Percentiles rank a stretch among this genome's conserved stretches.
phyloP scores from a whole-genome alignment of 2,329 filamentous ascomycete species.

The Pseudopithomyces chartarum region DNA sequence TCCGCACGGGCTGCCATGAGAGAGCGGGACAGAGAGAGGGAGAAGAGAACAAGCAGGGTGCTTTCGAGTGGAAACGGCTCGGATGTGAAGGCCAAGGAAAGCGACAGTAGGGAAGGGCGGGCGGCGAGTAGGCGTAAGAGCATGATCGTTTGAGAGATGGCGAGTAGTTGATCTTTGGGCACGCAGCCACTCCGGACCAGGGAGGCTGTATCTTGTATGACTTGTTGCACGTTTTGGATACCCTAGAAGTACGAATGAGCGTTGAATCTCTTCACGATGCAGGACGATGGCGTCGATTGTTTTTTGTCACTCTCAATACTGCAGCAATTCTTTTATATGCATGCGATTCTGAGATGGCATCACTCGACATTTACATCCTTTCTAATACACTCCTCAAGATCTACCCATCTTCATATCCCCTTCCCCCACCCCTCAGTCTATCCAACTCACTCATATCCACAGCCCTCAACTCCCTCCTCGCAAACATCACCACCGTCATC shows the following conservation, averaged over 20 bases:
- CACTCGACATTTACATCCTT: background rate
- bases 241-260: background rate
- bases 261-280: background rate
- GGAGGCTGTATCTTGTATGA: background rate
- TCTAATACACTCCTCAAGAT: background rate
- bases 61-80: slow-evolving; percentile 16
- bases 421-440: slow-evolving; percentile 69
- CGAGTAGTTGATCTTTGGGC: background rate
- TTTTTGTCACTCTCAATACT: slow-evolving; percentile 12
- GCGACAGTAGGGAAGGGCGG: slow-evolving; percentile 37
- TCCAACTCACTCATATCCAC: slow-evolving; percentile 72
- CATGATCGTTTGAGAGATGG: slow-evolving; percentile 45
- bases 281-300: slow-evolving; percentile 20
- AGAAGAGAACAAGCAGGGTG: slow-evolving; percentile 1
- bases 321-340: background rate
- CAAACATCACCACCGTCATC: slow-evolving; percentile 64
- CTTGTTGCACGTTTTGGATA: background rate
- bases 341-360: background rate
- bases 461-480: slow-evolving; percentile 69
- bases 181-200: background rate
- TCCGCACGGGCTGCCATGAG: slow-evolving; percentile 20
- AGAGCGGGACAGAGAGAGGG: slow-evolving; percentile 17
- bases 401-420: slow-evolving; percentile 51
- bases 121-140: slow-evolving; percentile 48
- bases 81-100: slow-evolving; percentile 19